Base-by-base conservation (phyloP, 768 basidiomycete species). In the Lactarius akahatsu region DNA sequence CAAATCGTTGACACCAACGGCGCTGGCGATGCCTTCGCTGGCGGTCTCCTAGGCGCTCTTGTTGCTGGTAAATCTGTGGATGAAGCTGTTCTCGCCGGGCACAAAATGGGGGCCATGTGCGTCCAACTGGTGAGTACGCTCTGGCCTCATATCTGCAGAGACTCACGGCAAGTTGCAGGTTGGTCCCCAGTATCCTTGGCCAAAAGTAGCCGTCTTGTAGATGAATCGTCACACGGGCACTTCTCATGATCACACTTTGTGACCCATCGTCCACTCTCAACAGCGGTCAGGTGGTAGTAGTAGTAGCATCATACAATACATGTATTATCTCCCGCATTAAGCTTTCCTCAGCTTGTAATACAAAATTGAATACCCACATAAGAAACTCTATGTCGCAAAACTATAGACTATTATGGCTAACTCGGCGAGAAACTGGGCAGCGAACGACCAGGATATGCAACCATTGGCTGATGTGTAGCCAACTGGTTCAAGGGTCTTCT, bases 1-100 rank as follows among this genome's bases (percentile, higher is more conserved):
- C 72, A 88, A 76, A 95, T 97, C 71, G 89, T 97, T 65, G 97
- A 99, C 76, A 98, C 97, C 57, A 99, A 99, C 77, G 97, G 93
- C 60, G 97, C 97, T 26, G 97, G 97, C 52, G 96, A 99, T 76
- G 94, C 93, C 52, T 98, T 99, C 72, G 94, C 95, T 30, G 97
- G 96, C 65, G 97, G 92, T 45, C 96, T 98, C 84, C 78, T 98
- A 61, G 97, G 93, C 59, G 96, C 90, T 1, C 81, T 85, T 63
- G 87, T 92, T 60, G 76, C 84, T 41, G 95, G 94, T 15, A 97
- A 93, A 83, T 78, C 74, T 34, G 73, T 93, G 34, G 87, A 90
- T 23, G 88, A 94, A 76, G 83, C 83, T 57, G 84, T 99, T 66
- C 86, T 90, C 78, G 86, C 83, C 34, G 97, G 96, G 1, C 96